Base-by-base conservation (phyloP, 208 protist genomes). In the Acanthamoeba castellanii region DNA sequence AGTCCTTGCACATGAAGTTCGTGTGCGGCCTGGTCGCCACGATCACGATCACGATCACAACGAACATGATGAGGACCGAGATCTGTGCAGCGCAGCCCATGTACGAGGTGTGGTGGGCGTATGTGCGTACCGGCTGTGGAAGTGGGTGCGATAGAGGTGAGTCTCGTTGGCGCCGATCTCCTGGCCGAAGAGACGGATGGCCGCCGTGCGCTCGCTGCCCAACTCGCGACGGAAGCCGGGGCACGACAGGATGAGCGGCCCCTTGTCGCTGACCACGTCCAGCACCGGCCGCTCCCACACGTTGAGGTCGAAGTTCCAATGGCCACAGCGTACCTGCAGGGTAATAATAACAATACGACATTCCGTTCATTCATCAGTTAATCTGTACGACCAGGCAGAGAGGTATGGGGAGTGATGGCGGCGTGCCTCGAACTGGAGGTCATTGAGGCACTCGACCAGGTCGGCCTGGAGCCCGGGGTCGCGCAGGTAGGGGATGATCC, bases 261-360 rank as follows among this genome's bases (percentile, higher is more conserved):
- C 42, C 27, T 70, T 50, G 59, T 70, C 87, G n/a, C 32, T 50
- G 4, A 34, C 81, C 18, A 88, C 50, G 27, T 42, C 81, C 25
- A 25, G 5, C 7, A 92, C 25, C 20, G 87, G 87, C 20, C 87
- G 57, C 61, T 70, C 64, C 87, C 87, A 92, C 61, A 57, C 11
- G 61, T 92, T 92, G 87, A 76, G 55, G 22, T 92, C 87, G 27
- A 92, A 92, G 61, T 92, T 92, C 87, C 87, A 92, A 14, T 70
- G 87, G 0, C 87, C 87, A 57, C 87, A 92, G 30, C 87, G 87
- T 13, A 92, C 87, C 66, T 72, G 66, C 22, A 22, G 1, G 13
- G 55, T 13, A 6, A 22, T 59, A 3, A 59, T 14, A 20, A 59
- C 3, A 2, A 42, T 3, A 42, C 37, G 37, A 42, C 37, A 42